These are phyloP conservation scores for Leavenworthia alabamica DNA, from an alignment of 345 rosid species.

Conservation along the genomic window DNA sequence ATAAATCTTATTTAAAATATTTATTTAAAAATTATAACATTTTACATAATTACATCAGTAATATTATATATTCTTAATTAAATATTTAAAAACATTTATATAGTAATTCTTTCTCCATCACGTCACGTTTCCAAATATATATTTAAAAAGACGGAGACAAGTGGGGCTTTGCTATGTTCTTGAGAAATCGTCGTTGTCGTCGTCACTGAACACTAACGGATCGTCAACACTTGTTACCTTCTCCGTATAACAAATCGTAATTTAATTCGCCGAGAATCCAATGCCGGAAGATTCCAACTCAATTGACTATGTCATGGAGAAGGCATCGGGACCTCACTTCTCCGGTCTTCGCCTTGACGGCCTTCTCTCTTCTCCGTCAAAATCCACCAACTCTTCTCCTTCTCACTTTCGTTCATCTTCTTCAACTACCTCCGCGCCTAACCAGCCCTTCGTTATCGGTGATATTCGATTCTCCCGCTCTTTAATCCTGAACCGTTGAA, in stretches of 20 bases:
- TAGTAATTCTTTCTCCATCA: neutral
- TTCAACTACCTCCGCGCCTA: no score
- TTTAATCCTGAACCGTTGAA: neutral
- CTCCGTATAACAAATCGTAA: constrained; percentile 9
- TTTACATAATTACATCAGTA: no score
- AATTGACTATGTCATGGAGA: constrained; percentile 90
- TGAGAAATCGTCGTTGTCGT: constrained; percentile 14
- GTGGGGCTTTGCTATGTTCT: constrained; percentile 20
- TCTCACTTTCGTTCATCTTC: no score
- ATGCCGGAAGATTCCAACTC: constrained; percentile 55
- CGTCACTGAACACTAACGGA: constrained; percentile 17
- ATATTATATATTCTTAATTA: no score
- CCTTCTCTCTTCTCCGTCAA: constrained; percentile 49
- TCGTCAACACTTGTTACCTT: neutral
- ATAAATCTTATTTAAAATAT: no score
- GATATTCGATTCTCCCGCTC: neutral
- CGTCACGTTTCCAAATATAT: neutral
- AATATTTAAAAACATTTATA: neutral
- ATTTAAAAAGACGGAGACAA: no score
- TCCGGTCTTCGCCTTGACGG: constrained; percentile 91
- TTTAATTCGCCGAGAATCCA: neutral
- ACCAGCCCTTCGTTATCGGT: constrained; percentile 94
- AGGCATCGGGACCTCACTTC: constrained; percentile 96
- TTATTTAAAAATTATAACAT: no score
- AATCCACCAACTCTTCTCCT: constrained; percentile 42